Percentiles rank a stretch among this genome's conserved stretches.
phyloP scores from a whole-genome alignment of 345 rosid species.

The Alliaria petiolata region DNA sequence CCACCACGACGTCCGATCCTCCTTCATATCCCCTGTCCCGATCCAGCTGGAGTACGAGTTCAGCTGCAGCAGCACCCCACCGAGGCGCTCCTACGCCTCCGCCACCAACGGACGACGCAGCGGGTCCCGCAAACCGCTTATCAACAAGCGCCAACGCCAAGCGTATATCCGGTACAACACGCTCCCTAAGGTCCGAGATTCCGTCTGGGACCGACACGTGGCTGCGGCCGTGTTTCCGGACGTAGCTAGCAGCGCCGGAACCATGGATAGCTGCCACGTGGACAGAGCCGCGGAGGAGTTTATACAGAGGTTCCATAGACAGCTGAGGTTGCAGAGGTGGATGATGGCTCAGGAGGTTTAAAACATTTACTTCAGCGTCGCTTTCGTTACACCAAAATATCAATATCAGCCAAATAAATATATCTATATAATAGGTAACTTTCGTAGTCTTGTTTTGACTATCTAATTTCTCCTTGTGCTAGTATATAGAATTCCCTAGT shows the following conservation, averaged over 20 bases:
- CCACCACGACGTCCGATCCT: slow-evolving; percentile 36
- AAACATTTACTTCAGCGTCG: not conserved
- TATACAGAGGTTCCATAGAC: slow-evolving; percentile 68
- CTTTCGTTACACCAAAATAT: not conserved
- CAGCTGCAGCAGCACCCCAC: slow-evolving; percentile 97
- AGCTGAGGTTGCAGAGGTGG: slow-evolving; percentile 54
- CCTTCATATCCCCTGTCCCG: slow-evolving; percentile 65
- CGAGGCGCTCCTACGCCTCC: slow-evolving; percentile 33
- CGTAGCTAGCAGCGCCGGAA: slow-evolving; percentile 54
- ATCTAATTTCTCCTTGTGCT: not conserved
- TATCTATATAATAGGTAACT: slow-evolving; percentile 5
- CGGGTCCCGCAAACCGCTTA: slow-evolving; percentile 27
- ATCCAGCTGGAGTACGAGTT: slow-evolving; percentile 69
- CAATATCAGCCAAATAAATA: not conserved
- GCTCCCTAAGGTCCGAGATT: slow-evolving; percentile 19
- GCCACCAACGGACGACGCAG: slow-evolving; percentile 39
- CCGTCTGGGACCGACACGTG: slow-evolving; percentile 32
- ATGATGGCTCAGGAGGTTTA: slow-evolving; percentile 31
- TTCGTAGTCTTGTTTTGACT: slow-evolving; percentile 22
- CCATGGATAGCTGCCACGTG: slow-evolving; percentile 51
- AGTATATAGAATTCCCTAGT: slow-evolving; percentile 3
- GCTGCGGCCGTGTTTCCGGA: slow-evolving; percentile 46
- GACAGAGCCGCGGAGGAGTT: slow-evolving; percentile 90
- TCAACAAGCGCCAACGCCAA: slow-evolving; percentile 28
- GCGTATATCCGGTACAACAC: slow-evolving; percentile 23